Base-by-base conservation (phyloP, 306 rosid genomes). In the Vigna hirtella region DNA sequence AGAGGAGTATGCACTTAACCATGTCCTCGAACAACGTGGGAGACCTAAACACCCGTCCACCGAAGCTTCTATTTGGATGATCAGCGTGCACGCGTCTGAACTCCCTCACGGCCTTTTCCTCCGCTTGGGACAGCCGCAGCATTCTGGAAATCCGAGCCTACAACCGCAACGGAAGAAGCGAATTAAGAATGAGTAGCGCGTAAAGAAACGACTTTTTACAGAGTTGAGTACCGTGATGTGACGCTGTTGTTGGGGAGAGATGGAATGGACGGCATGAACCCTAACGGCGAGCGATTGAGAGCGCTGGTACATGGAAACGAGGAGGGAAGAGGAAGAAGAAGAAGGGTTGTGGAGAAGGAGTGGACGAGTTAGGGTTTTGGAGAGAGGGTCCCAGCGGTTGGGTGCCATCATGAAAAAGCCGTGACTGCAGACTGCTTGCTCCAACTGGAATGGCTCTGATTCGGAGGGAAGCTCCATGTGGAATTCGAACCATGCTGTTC, bases 401-500 rank as follows among this genome's bases (percentile, higher is more conserved):
- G 91, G 89, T n/a, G 89, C 82, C 91, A 85, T 88, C 91, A 83
- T 85, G 87, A 85, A 83, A 15, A 88, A 57, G 6, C 91, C 91
- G 57, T 85, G 86, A 76, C 89, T 83, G 75, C 91, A 88, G 3
- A 85, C 89, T 7, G 83, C 89, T 67, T 70, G 68, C 66, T 70
- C 87, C 76, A 88, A 65, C 26, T 36, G 67, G 58, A 88, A 85
- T 6, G 77, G 50, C 5, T 11, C 50, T 11, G 50, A 12, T 45
- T 12, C 74, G 7, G 43, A 74, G 13, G 87, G 84, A 49, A 85
- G 59, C 55, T 77, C 77, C 55, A 58, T 56, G 8, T 17, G 4
- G 26, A 52, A 45, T 12, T 45, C 50, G 15, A 45, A 11, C 49
- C 50, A 45, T 45, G 15, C 50, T 3, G 14, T 43, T 10, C 22